phyloP scores from a whole-genome alignment of 164 flowering plant genomes.

The Macadamia integrifolia region DNA sequence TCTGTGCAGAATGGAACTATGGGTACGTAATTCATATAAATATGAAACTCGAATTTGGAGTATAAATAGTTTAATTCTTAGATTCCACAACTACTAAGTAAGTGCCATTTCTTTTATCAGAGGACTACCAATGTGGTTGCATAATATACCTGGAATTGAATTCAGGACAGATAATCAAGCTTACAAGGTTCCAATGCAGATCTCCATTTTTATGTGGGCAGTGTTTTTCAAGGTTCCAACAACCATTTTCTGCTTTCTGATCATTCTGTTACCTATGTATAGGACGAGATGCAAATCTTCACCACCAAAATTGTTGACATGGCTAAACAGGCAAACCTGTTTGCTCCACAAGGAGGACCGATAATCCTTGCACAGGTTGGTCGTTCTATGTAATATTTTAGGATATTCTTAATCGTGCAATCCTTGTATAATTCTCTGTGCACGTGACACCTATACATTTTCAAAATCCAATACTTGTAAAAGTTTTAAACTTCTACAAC shows the following conservation, averaged over 20 bases:
- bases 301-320: conserved; percentile 27
- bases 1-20: no score
- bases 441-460: no score
- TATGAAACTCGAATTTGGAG: no score
- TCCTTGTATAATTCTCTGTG: no score
- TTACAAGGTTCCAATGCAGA: conserved; percentile 27
- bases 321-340: conserved; percentile 34
- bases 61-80: no score
- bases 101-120: no score
- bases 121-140: conserved; percentile 30
- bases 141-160: conserved; percentile 35
- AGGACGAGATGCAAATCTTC: conserved; percentile 45
- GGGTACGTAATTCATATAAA: no score
- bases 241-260: neutral
- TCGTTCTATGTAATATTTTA: no score
- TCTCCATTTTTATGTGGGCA: neutral
- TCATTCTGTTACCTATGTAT: neutral
- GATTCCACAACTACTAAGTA: no score
- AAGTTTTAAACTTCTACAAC: neutral
- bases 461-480: neutral
- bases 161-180: conserved; percentile 35
- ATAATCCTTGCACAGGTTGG: conserved; percentile 37
- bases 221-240: neutral
- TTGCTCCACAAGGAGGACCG: conserved; percentile 55
- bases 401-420: neutral